Conservation (phyloP, 768 basidiomycete genomes). For the Xanthoconium stramineum region DNA sequence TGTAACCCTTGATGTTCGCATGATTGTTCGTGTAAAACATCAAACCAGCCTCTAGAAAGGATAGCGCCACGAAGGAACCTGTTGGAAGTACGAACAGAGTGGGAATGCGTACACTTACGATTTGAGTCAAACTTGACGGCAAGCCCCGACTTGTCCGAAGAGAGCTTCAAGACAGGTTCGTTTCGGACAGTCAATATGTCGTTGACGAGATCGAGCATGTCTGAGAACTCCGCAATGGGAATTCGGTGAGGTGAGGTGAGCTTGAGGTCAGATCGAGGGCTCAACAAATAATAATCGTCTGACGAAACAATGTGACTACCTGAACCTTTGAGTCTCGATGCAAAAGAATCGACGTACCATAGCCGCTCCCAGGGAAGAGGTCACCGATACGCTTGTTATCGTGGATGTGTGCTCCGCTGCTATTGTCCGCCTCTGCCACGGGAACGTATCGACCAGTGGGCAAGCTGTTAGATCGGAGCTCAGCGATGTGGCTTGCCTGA, state of each 20-base stretch:
- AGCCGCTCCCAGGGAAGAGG: conserved; percentile 53
- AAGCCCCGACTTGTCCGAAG: conserved; percentile 56
- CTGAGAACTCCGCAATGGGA: conserved; percentile 39
- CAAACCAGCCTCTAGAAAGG: conserved; percentile 57
- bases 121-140: conserved; percentile 63
- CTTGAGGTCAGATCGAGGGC: conserved; percentile 32
- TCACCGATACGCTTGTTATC: conserved; percentile 53
- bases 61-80: background rate
- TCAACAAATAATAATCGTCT: conserved; percentile 69
- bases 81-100: background rate
- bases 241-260: conserved; percentile 47
- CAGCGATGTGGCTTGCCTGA: conserved; percentile 54
- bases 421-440: conserved; percentile 39
- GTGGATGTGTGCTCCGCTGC: conserved; percentile 43
- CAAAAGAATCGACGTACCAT: conserved; percentile 40
- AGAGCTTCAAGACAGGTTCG: conserved; percentile 50
- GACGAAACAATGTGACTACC: background rate
- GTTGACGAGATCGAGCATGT: conserved; percentile 42
- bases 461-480: conserved; percentile 47
- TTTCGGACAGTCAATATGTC: conserved; percentile 29
- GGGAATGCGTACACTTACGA: conserved; percentile 43
- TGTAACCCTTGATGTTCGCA: conserved; percentile 44
- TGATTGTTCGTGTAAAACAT: conserved; percentile 72
- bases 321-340: background rate
- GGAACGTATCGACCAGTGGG: conserved; percentile 51